Conservation (phyloP, 2,329 filamentous ascomycete genomes). For the Triangularia verruculosa region DNA sequence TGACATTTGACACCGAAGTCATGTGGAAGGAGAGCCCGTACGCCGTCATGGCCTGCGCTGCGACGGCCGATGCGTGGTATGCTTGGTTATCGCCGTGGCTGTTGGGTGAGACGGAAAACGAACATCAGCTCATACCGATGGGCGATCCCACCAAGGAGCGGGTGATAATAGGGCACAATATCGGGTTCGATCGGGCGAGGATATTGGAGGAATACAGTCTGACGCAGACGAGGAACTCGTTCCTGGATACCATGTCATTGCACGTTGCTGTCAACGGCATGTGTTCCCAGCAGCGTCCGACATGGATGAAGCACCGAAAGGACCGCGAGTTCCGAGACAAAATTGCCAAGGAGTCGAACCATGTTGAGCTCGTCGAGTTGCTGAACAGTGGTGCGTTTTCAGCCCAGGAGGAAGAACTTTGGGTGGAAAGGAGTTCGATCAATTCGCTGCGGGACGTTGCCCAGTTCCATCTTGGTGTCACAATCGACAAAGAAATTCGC, state of each 20-base stretch:
- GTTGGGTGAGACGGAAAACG: slow-evolving; percentile 72
- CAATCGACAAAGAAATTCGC: slow-evolving; percentile 83
- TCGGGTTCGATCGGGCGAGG: slow-evolving; percentile 89
- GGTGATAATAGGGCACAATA: slow-evolving; percentile 88
- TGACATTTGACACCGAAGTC: slow-evolving; percentile 95
- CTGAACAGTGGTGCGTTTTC: slow-evolving; percentile 64
- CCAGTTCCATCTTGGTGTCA: slow-evolving; percentile 89
- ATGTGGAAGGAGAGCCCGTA: slow-evolving; percentile 92
- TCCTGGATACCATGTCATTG: slow-evolving; percentile 96
- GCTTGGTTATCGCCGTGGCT: slow-evolving; percentile 97
- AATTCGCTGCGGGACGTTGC: slow-evolving; percentile 95
- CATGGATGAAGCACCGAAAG: slow-evolving; percentile 97
- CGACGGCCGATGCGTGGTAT: slow-evolving; percentile 89
- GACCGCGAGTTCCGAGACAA: slow-evolving; percentile 79
- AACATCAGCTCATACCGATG: slow-evolving; percentile 80
- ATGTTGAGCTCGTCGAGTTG: slow-evolving; percentile 67
- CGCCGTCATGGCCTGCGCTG: slow-evolving; percentile 95
- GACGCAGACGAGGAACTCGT: slow-evolving; percentile 77
- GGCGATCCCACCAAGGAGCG: slow-evolving; percentile 71
- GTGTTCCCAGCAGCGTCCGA: slow-evolving; percentile 94
- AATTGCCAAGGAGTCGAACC: slow-evolving; percentile 68
- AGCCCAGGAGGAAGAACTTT: slow-evolving; percentile 90
- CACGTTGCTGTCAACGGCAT: slow-evolving; percentile 98
- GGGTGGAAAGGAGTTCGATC: slow-evolving; percentile 91
- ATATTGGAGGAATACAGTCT: slow-evolving; percentile 87